Evolutionary conservation across 2,329 filamentous ascomycete genomes (phyloP), one percentile per base, ranked within the genome.

Genomic region (Torrubiella hemipterigena): DNA sequence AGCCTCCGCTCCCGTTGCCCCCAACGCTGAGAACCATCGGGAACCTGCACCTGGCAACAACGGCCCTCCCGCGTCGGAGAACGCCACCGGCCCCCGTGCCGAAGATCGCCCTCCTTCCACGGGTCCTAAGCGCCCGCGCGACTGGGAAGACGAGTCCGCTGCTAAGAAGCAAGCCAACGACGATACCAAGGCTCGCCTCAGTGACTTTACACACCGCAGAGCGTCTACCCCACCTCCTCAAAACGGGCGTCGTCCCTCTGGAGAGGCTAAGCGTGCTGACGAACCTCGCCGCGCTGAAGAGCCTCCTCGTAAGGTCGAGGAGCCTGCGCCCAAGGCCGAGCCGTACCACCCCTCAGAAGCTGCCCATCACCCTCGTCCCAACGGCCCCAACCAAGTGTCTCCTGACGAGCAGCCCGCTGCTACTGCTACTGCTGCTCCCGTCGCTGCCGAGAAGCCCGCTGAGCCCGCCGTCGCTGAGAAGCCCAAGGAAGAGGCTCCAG

Each of bases 121-220:
- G 22, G 81, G 83, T 4, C 75, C 80, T 35, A 98, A 98, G 67
- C 75, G 91, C 35, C 70, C 77, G 52, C 78, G 87, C 29, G 91
- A 96, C 48, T 95, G 91, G 87, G 91, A 96, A 43, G 81, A 89
- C 21, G 85, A 93, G 21, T 62, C 73, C 15, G 60, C 76, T 4
- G 66, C 68, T 27, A 93, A 95, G 63, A 95, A 95, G 61, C 76
- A 82, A 38, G 79, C 83, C 8, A 93, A 77, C 23, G 89, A 96
- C 5, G 87, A 95, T 54, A 85, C 72, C 41, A 78, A 89, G 26
- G 83, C 83, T 36, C 81, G 85, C 33, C 67, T 95, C 42, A 86
- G 94, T 23, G 86, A 95, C 46, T 72, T 84, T 49, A 76, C 78
- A 38, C 77, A 81, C 48, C 82, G 86, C 37, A 78, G 86, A 26